Conservation (phyloP, 805 yeast species). For the Clavispora fructus region DNA sequence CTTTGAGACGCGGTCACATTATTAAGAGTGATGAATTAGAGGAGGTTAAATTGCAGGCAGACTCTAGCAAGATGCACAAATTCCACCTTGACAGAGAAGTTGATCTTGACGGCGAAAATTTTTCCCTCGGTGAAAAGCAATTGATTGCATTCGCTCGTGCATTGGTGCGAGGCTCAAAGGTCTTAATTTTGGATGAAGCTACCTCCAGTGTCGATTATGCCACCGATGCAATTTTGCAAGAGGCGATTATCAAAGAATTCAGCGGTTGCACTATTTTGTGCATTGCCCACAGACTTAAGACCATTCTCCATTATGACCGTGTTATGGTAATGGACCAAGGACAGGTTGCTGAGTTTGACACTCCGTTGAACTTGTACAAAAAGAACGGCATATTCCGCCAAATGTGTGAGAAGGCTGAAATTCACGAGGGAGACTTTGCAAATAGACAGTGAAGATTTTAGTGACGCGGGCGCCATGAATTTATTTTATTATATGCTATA, state of each 20-base stretch:
- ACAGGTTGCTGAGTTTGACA: conserved; percentile 47
- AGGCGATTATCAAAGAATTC: conserved; percentile 55
- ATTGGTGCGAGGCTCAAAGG: conserved; percentile 54
- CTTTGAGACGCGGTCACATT: conserved; percentile 7
- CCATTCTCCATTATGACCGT: conserved; percentile 54
- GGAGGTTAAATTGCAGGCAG: conserved; percentile 2
- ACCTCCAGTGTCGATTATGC: conserved; percentile 73
- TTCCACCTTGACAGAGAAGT: conserved; percentile 58
- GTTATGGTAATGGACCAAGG: conserved; percentile 60
- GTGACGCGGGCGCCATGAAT: neutral
- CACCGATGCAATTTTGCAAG: conserved; percentile 64
- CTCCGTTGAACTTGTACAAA: conserved; percentile 44
- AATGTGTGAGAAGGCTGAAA: conserved; percentile 34
- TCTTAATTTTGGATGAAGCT: conserved; percentile 69
- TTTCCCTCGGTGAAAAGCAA: conserved; percentile 70
- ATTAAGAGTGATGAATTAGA: neutral
- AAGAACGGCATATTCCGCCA: conserved; percentile 42
- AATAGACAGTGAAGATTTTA: conserved; percentile 34
- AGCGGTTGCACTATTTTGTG: conserved; percentile 60
- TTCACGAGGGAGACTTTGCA: too few species aligned
- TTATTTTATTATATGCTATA: too few species aligned
- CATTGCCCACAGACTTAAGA: conserved; percentile 66
- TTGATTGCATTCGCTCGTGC: conserved; percentile 68
- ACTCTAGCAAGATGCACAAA: conserved; percentile 30
- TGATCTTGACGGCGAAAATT: conserved; percentile 58